Evolutionary conservation across 1,284 basidiomycete genomes (phyloP), one percentile per base, ranked within the genome.

Genomic region (Hemileia vastatrix): DNA sequence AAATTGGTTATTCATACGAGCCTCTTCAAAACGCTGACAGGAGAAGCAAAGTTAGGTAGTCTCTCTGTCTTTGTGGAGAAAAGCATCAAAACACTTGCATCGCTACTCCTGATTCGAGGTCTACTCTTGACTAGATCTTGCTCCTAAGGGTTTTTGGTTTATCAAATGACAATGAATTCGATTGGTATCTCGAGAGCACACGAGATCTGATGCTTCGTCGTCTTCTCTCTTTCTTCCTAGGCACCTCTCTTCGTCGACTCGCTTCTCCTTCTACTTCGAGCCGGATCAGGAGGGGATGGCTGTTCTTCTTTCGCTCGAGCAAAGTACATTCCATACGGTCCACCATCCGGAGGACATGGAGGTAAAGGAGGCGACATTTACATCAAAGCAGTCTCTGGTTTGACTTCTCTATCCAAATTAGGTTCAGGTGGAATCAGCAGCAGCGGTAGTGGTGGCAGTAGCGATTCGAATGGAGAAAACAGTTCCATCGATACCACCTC

Each of bases 261-360:
- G 33, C 64, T 74, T 27, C 48, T 54, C 23, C 49, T 75, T 4
- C 65, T 65, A 6, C 56, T 72, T 45, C 65, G 67, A 1, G 72
- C 66, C 6, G 74, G 74, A 8, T 66, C 67, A 48, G 74, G 74
- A 47, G 74, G 74, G 18, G 74, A 76, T 49, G 74, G 74, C 4
- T 74, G 73, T 58, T 71, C 75, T 0, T 68, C 73, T 0, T 76
- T 76, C 48, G 66, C 72, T 24, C 70, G 73, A 43, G 74, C 71
- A 63, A 76, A 76, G 67, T 73, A 69, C 56, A 69, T 73, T 32
- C 56, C 68, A n/a, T 70, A 69, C 55, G 74, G 74, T 8, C 74
- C 74, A 15, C 71, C 74, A 0, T 73, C 71, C 8, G 74, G 74
- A 19, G 72, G 73, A 19, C 67, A 70, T 47, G 74, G 74, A 31